These are phyloP conservation scores for Suillus subluteus DNA, from an alignment of 768 basidiomycete genomes.

Conservation along the genomic window DNA sequence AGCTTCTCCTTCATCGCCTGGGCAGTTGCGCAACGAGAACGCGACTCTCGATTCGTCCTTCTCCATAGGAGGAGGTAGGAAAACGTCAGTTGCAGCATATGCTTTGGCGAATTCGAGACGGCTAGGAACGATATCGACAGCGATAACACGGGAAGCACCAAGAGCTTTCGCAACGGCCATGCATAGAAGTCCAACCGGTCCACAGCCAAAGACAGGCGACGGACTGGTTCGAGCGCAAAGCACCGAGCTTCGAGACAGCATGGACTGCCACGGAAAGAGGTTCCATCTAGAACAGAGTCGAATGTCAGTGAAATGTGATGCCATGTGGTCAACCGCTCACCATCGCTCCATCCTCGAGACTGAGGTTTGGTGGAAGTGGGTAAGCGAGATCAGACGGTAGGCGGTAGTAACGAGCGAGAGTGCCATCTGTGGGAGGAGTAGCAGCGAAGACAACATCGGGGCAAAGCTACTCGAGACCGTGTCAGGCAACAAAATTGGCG, in stretches of 20 bases:
- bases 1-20: constrained; percentile 65
- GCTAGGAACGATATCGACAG: constrained; percentile 73
- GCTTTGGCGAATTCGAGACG: constrained; percentile 86
- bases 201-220: constrained; percentile 88
- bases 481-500: constrained; percentile 3
- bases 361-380: constrained; percentile 78
- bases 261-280: constrained; percentile 93
- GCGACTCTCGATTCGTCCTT: constrained; percentile 68
- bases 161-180: constrained; percentile 97
- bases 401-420: constrained; percentile 83
- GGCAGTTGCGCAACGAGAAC: constrained; percentile 77
- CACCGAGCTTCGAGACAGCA: constrained; percentile 78
- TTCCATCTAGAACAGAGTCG: constrained; percentile 68
- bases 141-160: constrained; percentile 83
- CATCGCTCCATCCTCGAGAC: constrained; percentile 95
- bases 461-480: constrained; percentile 62
- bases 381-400: constrained; percentile 87
- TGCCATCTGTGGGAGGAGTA: constrained; percentile 93
- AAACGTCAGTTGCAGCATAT: constrained; percentile 83
- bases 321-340: constrained; percentile 40
- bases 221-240: constrained; percentile 71
- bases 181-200: constrained; percentile 86
- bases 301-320: not conserved
- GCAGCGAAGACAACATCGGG: constrained; percentile 87
- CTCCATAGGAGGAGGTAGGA: constrained; percentile 60